phyloP scores from a whole-genome alignment of 345 rosid species.

The Salix suchowensis region DNA sequence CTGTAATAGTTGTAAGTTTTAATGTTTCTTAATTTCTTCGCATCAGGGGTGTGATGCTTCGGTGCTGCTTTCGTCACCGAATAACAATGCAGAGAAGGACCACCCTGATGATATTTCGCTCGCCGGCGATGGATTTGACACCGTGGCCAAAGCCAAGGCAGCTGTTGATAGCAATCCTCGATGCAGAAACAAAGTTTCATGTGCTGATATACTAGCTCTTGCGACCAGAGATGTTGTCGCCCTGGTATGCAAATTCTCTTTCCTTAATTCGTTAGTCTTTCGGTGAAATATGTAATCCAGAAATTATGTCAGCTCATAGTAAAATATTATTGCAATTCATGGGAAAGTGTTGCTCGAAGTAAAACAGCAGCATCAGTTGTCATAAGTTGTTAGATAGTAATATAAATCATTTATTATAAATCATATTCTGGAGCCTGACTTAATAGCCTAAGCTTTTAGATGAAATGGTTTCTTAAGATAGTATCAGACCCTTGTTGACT shows the following conservation, averaged over 20 bases:
- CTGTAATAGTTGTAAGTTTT: background rate
- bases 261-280: background rate
- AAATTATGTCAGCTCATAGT: too few species aligned
- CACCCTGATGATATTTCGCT: slow-evolving; percentile 53
- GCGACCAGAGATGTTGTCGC: slow-evolving; percentile 76
- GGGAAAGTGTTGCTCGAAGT: too few species aligned
- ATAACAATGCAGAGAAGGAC: slow-evolving; percentile 47
- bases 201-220: slow-evolving; percentile 86
- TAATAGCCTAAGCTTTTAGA: too few species aligned
- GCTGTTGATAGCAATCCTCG: slow-evolving; percentile 61
- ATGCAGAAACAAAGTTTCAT: slow-evolving; percentile 89
- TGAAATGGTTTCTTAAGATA: too few species aligned
- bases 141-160: slow-evolving; percentile 75
- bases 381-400: too few species aligned
- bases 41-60: slow-evolving; percentile 70
- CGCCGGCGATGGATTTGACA: slow-evolving; percentile 83
- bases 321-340: too few species aligned
- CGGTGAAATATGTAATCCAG: too few species aligned
- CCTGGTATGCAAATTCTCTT: slow-evolving; percentile 33
- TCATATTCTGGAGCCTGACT: rapidly evolving
- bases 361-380: too few species aligned
- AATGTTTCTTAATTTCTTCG: background rate
- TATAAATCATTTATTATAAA: too few species aligned
- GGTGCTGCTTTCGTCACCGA: slow-evolving; percentile 30
- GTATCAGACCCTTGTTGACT: rapidly evolving